phyloP scores from a whole-genome alignment of 1,284 basidiomycete genomes.

The Tetrapyrgos nigripes region DNA sequence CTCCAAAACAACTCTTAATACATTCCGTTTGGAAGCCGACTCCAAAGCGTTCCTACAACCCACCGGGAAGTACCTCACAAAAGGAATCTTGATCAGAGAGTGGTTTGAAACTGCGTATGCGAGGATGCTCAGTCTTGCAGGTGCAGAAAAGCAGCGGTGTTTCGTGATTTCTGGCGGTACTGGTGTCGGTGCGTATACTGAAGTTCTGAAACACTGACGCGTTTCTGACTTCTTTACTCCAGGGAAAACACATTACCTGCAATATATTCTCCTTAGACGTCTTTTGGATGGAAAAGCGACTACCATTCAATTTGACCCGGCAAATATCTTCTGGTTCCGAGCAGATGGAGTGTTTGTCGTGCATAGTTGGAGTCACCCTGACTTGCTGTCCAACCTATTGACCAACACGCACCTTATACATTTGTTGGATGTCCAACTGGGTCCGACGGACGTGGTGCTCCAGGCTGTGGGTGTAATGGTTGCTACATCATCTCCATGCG shows the following conservation, averaged over 20 bases:
- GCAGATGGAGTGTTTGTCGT: neutral
- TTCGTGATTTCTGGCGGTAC: neutral
- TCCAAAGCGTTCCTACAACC: neutral
- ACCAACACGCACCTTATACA: neutral
- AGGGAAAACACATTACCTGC: neutral
- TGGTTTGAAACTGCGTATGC: neutral
- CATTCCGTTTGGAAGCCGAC: neutral
- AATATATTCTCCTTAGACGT: neutral
- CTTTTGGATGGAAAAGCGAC: neutral
- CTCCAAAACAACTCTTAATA: neutral
- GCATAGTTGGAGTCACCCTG: neutral
- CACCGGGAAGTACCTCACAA: neutral
- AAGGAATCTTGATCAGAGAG: neutral
- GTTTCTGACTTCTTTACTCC: neutral
- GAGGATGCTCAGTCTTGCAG: neutral
- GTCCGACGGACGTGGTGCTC: neutral
- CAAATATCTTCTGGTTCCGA: neutral
- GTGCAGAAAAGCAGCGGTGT: neutral
- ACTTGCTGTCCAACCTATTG: neutral
- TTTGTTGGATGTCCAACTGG: neutral
- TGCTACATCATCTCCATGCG: neutral
- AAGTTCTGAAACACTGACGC: neutral
- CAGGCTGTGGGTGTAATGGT: neutral
- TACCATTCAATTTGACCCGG: neutral
- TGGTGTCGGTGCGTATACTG: neutral